Conservation (phyloP, 2,329 filamentous ascomycete genomes). For the Fusarium bulbicola region DNA sequence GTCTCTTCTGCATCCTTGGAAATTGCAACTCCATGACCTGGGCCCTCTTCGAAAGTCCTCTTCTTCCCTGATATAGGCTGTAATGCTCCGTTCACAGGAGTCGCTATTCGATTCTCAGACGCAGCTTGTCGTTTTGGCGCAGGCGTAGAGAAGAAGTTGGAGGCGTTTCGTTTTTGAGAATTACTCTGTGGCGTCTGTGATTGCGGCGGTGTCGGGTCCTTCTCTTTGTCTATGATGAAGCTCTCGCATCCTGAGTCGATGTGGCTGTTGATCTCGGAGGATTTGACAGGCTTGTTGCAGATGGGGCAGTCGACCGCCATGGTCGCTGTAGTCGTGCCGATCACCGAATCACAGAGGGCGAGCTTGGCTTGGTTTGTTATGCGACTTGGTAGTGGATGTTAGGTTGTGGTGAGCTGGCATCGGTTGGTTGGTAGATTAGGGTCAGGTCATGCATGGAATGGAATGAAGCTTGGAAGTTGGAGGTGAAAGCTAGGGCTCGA, state of each 20-base stretch:
- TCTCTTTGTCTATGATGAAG: constrained; percentile 67
- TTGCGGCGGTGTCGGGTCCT: constrained; percentile 43
- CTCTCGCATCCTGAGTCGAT: constrained; percentile 83
- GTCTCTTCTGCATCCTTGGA: constrained; percentile 2
- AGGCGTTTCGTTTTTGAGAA: constrained; percentile 63
- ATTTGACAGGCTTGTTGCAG: constrained; percentile 77
- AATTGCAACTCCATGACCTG: constrained; percentile 46
- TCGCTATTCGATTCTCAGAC: constrained; percentile 43
- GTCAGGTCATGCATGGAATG: background rate
- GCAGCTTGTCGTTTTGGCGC: constrained; percentile 63
- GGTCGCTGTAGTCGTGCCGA: constrained; percentile 1
- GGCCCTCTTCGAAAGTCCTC: constrained; percentile 64
- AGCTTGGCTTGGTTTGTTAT: background rate
- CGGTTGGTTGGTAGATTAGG: background rate
- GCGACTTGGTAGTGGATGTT: background rate
- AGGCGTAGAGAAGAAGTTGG: constrained; percentile 70
- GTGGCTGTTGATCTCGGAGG: constrained; percentile 85
- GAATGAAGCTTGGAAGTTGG: constrained; percentile 5
- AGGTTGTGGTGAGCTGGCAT: background rate
- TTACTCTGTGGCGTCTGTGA: constrained; percentile 47
- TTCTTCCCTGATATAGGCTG: constrained; percentile 54
- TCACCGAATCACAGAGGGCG: constrained; percentile 1
- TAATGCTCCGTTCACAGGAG: constrained; percentile 47
- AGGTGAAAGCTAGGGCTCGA: background rate
- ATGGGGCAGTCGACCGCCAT: constrained; percentile 79